Conservation (phyloP, 2,329 filamentous ascomycete species). For the Penicillium sp. region DNA sequence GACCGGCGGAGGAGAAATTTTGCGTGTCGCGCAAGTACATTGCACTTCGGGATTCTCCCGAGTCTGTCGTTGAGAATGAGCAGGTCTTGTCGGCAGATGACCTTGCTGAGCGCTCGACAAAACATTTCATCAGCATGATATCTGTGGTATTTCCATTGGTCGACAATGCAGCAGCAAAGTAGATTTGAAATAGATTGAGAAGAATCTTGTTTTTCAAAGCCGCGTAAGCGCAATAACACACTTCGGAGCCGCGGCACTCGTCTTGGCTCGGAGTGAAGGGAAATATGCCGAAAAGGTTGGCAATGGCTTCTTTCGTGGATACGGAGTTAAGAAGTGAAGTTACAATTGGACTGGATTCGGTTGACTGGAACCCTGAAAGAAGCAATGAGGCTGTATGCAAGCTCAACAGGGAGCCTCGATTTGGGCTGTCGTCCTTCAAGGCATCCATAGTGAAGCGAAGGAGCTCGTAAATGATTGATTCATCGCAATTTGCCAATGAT, state of each 20-base stretch:
- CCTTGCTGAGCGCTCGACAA: conserved; percentile 19
- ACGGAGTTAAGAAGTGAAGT: conserved; percentile 10
- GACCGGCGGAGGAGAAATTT: conserved; percentile 14
- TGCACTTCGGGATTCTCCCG: conserved; percentile 9
- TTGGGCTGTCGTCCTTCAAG: conserved; percentile 12
- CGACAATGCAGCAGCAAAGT: conserved; percentile 17
- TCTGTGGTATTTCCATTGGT: conserved; percentile 8
- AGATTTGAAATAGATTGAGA: conserved; percentile 26
- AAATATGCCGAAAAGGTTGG: conserved; percentile 19
- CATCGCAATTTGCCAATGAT: conserved; percentile 29
- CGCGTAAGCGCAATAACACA: conserved; percentile 19
- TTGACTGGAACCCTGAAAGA: conserved; percentile 22
- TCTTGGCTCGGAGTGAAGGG: conserved; percentile 14
- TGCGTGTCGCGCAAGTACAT: conserved; percentile 9
- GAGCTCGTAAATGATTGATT: conserved; percentile 20
- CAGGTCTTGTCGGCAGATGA: conserved; percentile 12
- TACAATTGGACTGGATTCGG: conserved; percentile 7
- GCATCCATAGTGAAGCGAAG: conserved; percentile 24
- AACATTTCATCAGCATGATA: conserved; percentile 16
- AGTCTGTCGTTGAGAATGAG: conserved; percentile 12
- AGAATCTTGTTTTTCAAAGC: conserved; percentile 27
- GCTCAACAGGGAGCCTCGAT: conserved; percentile 9
- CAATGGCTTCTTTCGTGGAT: conserved; percentile 17
- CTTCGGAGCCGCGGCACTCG: conserved; percentile 19
- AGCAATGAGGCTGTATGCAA: conserved; percentile 25